Conservation (phyloP, 352 stramenopile species). For the Aphanomyces euteiches region DNA sequence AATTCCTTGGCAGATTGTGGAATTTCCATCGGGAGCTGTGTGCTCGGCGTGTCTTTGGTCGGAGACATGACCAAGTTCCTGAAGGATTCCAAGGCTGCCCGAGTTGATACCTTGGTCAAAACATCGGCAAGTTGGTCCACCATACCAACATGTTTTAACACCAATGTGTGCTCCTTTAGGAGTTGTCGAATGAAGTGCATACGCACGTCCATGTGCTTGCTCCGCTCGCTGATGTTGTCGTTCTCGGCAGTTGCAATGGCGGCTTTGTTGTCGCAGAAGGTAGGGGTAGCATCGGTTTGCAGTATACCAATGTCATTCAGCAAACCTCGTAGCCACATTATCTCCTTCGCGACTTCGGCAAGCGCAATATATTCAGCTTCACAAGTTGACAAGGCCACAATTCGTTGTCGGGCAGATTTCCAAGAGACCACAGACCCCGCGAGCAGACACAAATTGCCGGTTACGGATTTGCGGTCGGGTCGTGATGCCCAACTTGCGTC, state of each 20-base stretch:
- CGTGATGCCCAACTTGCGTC: no score
- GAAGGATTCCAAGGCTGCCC: no score
- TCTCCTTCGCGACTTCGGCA: background rate
- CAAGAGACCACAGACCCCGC: no score
- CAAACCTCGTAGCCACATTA: constrained; percentile 4
- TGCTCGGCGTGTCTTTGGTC: no score
- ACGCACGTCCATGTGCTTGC: background rate
- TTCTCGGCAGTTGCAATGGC: constrained; percentile 8
- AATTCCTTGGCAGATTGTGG: no score
- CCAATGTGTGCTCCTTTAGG: background rate
- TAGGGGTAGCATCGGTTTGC: background rate
- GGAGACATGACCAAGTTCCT: no score
- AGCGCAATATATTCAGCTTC: background rate
- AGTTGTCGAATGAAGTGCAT: background rate
- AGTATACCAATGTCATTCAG: background rate
- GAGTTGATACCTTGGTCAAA: constrained; percentile 10
- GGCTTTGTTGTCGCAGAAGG: constrained; percentile 7
- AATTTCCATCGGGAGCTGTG: no score
- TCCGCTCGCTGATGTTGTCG: background rate
- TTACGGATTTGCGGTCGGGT: no score
- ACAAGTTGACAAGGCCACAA: no score
- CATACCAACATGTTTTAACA: background rate
- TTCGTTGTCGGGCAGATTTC: no score
- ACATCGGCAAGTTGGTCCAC: constrained; percentile 1
- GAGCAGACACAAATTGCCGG: no score